phyloP scores from a whole-genome alignment of 2,329 filamentous ascomycete species.

The Colletotrichum tofieldiae region DNA sequence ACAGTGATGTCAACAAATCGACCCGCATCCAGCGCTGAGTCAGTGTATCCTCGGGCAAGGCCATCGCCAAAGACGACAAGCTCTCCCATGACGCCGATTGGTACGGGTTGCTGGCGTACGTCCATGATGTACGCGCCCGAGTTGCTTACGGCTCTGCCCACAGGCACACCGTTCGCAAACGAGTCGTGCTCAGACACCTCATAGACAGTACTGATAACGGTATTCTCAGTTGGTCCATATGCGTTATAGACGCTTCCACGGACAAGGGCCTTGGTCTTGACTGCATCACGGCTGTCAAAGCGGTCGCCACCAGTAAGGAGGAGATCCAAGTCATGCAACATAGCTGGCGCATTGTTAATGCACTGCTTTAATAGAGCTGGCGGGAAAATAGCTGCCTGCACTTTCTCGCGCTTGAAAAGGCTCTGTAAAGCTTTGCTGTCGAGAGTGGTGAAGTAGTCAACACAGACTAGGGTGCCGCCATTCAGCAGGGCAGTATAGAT shows the following conservation, averaged over 20 bases:
- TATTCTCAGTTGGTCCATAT: slow-evolving; percentile 11
- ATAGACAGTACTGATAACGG: neutral
- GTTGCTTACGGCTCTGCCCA: neutral
- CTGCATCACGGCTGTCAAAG: neutral
- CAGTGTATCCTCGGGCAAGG: slow-evolving; percentile 16
- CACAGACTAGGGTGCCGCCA: neutral
- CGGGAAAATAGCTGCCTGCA: neutral
- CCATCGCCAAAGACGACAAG: slow-evolving; percentile 5
- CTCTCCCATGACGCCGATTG: slow-evolving; percentile 10
- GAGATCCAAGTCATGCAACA: neutral
- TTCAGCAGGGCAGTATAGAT: neutral
- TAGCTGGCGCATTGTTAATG: neutral
- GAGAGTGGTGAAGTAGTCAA: slow-evolving; percentile 15
- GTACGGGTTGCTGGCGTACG: neutral
- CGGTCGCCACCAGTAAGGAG: neutral
- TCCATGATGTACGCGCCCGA: slow-evolving; percentile 3
- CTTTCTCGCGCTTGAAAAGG: neutral
- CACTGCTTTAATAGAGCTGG: slow-evolving; percentile 5
- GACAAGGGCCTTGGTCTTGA: neutral
- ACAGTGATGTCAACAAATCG: slow-evolving; percentile 44
- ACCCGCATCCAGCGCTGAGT: slow-evolving; percentile 31
- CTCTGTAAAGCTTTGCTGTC: neutral
- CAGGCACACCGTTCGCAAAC: slow-evolving; percentile 2
- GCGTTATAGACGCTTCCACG: slow-evolving; percentile 3
- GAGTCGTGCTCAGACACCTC: neutral